Conservation (phyloP, 2,329 filamentous ascomycete species). For the Boeremia exigua region DNA sequence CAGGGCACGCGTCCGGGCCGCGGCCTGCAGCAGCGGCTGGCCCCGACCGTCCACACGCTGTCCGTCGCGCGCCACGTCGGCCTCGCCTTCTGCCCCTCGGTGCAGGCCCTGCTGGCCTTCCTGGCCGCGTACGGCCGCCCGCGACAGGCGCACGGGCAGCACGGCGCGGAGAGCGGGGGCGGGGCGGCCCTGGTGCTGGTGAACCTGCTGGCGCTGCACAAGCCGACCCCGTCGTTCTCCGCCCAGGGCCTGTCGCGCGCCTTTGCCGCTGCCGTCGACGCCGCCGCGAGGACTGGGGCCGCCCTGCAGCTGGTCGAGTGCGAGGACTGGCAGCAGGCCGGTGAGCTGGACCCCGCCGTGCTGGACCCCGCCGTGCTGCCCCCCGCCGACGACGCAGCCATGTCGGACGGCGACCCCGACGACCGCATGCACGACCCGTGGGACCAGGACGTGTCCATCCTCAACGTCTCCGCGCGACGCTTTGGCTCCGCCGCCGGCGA, state of each 20-base stretch:
- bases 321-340: constrained; percentile 9
- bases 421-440: constrained; percentile 43
- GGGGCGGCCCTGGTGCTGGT: constrained; percentile 63
- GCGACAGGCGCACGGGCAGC: constrained; percentile 12
- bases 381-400: constrained; percentile 56
- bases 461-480: constrained; percentile 54
- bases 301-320: constrained; percentile 54
- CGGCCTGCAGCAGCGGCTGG: constrained; percentile 54
- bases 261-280: constrained; percentile 68
- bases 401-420: constrained; percentile 27
- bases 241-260: constrained; percentile 73
- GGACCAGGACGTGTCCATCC: constrained; percentile 55
- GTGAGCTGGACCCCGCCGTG: too few species aligned
- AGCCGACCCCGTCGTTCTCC: constrained; percentile 74
- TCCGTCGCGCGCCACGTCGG: constrained; percentile 72
- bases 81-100: constrained; percentile 74
- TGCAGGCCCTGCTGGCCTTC: constrained; percentile 79
- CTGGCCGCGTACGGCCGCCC: constrained; percentile 59
- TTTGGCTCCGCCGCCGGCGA: constrained; percentile 44
- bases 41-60: constrained; percentile 71
- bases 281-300: constrained; percentile 52
- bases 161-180: constrained; percentile 12
- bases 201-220: constrained; percentile 69
- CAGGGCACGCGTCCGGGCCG: constrained; percentile 12
- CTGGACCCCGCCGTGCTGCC: too few species aligned